Evolutionary conservation across 768 basidiomycete species (phyloP).

Genomic region (Hemileccinum impolitum): DNA sequence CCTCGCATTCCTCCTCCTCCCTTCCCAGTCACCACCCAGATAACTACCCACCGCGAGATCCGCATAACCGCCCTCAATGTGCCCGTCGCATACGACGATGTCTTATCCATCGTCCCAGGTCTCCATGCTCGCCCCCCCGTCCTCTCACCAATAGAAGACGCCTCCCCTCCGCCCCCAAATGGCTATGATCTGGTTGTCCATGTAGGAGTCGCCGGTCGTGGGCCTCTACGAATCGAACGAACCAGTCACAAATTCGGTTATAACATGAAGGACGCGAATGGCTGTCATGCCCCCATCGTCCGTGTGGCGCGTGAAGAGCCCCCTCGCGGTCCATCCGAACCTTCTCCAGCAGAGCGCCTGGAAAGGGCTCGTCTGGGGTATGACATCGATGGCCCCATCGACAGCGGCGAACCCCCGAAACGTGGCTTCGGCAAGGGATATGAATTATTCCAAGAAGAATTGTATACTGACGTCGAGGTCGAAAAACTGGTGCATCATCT

Average conservation of each 20-base stretch:
- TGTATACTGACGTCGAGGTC: constrained; percentile 35
- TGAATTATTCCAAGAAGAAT: constrained; percentile 34
- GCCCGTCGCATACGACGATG: constrained; percentile 56
- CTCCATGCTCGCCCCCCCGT: constrained; percentile 59
- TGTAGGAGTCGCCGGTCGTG: constrained; percentile 64
- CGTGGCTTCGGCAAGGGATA: constrained; percentile 38
- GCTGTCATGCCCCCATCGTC: constrained; percentile 49
- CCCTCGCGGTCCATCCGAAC: constrained; percentile 16
- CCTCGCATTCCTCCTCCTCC: constrained; percentile 2
- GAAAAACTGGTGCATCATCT: constrained; percentile 36
- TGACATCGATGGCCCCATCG: constrained; percentile 22
- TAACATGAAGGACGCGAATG: constrained; percentile 62
- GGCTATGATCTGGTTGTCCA: constrained; percentile 73
- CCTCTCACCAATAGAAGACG: constrained; percentile 39
- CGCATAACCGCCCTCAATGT: constrained; percentile 59
- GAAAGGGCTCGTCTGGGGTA: constrained; percentile 32
- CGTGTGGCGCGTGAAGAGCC: constrained; percentile 28
- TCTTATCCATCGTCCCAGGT: constrained; percentile 52
- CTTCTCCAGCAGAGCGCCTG: constrained; percentile 25
- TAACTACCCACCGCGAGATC: constrained; percentile 38
- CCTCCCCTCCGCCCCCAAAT: constrained; percentile 36
- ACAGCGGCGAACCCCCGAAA: constrained; percentile 29
- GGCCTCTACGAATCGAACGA: constrained; percentile 60
- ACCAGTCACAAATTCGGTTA: constrained; percentile 67
- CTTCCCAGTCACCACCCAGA: constrained; percentile 3